Base-by-base conservation (phyloP, 208 protist genomes). In the Trypanosoma cruzi region DNA sequence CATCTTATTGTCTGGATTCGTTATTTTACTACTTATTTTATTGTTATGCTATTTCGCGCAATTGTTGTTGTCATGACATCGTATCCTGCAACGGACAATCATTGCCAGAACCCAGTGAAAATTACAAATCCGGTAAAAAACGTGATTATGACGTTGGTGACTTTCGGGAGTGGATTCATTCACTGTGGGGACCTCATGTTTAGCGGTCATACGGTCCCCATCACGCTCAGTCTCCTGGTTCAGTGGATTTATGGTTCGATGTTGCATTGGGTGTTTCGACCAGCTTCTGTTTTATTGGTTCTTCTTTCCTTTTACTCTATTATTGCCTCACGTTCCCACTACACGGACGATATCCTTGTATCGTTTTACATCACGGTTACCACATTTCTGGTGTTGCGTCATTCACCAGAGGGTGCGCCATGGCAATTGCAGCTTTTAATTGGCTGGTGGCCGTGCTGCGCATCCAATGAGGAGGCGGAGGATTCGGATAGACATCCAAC, bases 111-210 rank as follows among this genome's bases (percentile, higher is more conserved):
- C 29, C 88, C 88, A 4, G 54, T 68, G 22, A n/a, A 28, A 8
- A 92, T 96, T 34, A 75, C 75, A 52, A 53, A 93, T 55, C 83
- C 86, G 0, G 0, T 93, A 5, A 68, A 82, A 26, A 97, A 97
- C 58, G 69, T 94, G 3, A 52, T 97, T 31, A 67, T 95, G 20
- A 94, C 89, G 8, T 67, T 97, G 18, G 82, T 94, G 10, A 97
- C 92, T 5, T 58, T 92, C 0, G 89, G 92, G 49, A 77, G 78
- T 63, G 86, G 77, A 20, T 75, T 83, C 14, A 92, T 95, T 34
- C 92, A 97, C 79, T 97, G 92, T 54, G 92, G 92, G 44, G 92
- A 97, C 71, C 71, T 97, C 13, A 90, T 97, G 85, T 97, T 93
- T 71, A 93, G 85, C 57, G 92, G 92, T 7, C 92, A 97, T 80